Evolutionary conservation across 2,329 filamentous ascomycete genomes (phyloP).

Genomic region (Ophiocordyceps sinensis): DNA sequence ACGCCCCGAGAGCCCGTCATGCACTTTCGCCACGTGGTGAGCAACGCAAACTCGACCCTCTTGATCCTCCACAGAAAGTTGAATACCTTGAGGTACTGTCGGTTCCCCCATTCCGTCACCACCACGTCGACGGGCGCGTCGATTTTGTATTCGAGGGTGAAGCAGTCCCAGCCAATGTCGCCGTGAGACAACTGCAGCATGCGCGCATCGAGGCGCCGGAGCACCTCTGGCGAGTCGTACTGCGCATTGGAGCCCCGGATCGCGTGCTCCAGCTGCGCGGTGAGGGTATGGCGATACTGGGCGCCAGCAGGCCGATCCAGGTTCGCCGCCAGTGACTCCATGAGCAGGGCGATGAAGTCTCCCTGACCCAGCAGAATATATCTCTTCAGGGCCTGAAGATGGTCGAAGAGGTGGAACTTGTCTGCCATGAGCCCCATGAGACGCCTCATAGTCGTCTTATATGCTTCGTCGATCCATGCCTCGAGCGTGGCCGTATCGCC

Average conservation of each 20-base stretch:
- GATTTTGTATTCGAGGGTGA: conserved; percentile 97
- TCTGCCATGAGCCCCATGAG: conserved; percentile 85
- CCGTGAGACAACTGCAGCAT: conserved; percentile 95
- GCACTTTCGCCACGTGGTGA: conserved; percentile 83
- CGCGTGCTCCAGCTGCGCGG: conserved; percentile 93
- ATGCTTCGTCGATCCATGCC: conserved; percentile 88
- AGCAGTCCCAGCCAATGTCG: conserved; percentile 98
- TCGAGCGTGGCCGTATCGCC: conserved; percentile 87
- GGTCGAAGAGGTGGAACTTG: conserved; percentile 90
- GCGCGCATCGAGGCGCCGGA: conserved; percentile 84
- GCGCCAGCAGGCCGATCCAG: conserved; percentile 91
- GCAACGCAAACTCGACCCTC: conserved; percentile 85
- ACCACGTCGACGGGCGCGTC: conserved; percentile 94
- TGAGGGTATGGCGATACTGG: conserved; percentile 91
- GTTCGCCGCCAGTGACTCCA: conserved; percentile 90
- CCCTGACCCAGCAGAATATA: conserved; percentile 91
- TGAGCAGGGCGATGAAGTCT: conserved; percentile 91
- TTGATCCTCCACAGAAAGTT: conserved; percentile 99
- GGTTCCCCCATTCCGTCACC: conserved; percentile 86
- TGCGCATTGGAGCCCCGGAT: conserved; percentile 96
- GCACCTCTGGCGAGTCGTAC: conserved; percentile 82
- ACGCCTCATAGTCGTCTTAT: conserved; percentile 95
- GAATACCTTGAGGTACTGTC: conserved; percentile 97
- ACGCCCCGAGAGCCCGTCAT: conserved; percentile 95
- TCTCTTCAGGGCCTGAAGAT: conserved; percentile 81